Percentiles rank a stretch among this genome's conserved stretches.
These are phyloP conservation scores for Paecilomyces fulvus DNA, from an alignment of 2,329 filamentous ascomycete genomes.

Conservation along the genomic window DNA sequence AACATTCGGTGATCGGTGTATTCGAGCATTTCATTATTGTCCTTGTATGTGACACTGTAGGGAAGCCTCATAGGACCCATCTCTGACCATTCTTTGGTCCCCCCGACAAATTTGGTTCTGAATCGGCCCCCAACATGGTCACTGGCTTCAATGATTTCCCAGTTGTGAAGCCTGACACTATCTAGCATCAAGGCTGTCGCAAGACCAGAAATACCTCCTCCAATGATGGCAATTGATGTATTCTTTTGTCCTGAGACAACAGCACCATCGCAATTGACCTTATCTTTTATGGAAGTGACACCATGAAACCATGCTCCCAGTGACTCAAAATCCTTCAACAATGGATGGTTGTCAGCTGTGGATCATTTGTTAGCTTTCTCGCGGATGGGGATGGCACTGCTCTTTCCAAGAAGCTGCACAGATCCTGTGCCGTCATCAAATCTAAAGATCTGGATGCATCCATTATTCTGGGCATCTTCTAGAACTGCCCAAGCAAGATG, in stretches of 20 bases:
- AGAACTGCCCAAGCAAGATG: too few relatives aligned
- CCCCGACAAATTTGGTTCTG: conserved; percentile 34
- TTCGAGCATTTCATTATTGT: conserved; percentile 12
- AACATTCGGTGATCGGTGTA: conserved; percentile 17
- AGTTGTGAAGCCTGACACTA: conserved; percentile 35
- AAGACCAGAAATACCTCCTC: conserved; percentile 39
- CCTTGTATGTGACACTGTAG: conserved; percentile 11
- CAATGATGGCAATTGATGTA: conserved; percentile 30
- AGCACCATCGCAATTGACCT: neutral
- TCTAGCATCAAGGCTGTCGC: conserved; percentile 37
- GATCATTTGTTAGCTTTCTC: too few relatives aligned
- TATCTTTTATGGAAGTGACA: conserved; percentile 13
- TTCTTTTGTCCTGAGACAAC: conserved; percentile 4
- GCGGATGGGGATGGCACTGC: too few relatives aligned
- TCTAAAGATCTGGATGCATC: too few relatives aligned
- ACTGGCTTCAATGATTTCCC: conserved; percentile 38
- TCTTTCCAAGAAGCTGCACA: too few relatives aligned
- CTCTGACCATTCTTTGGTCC: conserved; percentile 16
- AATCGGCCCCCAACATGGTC: conserved; percentile 35
- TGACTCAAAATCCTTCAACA: conserved; percentile 13
- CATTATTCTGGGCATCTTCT: too few relatives aligned
- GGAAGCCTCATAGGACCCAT: conserved; percentile 22
- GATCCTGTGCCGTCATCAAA: too few relatives aligned
- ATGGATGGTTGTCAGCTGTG: too few relatives aligned
- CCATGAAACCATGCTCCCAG: conserved; percentile 19